These are phyloP conservation scores for barley (Hordeum vulgare) DNA, from an alignment of 176 grass and related monocot species.

Conservation along the genomic window DNA sequence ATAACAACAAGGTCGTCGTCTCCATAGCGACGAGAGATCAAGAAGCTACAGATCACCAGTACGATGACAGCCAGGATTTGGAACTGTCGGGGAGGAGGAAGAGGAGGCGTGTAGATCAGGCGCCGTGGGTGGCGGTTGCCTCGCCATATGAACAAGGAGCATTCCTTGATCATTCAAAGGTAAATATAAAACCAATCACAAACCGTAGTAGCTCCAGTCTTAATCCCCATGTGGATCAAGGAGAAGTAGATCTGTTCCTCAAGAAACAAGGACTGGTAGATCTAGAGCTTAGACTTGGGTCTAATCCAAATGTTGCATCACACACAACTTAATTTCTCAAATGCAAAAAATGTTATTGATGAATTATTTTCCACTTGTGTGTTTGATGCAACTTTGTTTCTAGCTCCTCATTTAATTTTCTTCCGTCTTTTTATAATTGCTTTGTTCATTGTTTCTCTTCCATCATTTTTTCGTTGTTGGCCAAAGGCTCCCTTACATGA, in stretches of 20 bases:
- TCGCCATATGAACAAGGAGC: conserved; percentile 2
- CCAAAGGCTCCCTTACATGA: conserved; percentile 7
- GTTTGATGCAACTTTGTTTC: background rate
- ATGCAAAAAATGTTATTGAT: background rate
- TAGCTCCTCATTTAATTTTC: background rate
- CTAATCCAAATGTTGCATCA: conserved; percentile 40
- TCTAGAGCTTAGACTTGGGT: conserved; percentile 75
- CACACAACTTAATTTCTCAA: background rate
- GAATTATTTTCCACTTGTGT: background rate
- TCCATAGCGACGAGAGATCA: background rate
- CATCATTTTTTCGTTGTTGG: conserved; percentile 12
- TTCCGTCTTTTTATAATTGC: background rate
- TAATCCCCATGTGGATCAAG: conserved; percentile 16
- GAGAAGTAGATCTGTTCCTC: background rate
- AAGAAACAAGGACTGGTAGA: conserved; percentile 36
- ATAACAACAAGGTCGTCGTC: background rate
- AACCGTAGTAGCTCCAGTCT: conserved; percentile 34
- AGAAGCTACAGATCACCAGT: conserved; percentile 10
- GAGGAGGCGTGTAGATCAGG: conserved; percentile 35
- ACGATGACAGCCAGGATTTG: background rate
- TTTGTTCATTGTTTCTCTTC: background rate
- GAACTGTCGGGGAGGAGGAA: conserved; percentile 12
- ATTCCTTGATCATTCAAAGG: conserved; percentile 22
- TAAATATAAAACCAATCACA: conserved; percentile 23
- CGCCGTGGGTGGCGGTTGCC: background rate